Percentiles rank a stretch among this genome's conserved stretches.
Evolutionary conservation across 1,284 basidiomycete species (phyloP).

Genomic region (Sporisorium iseilematis-ciliati): DNA sequence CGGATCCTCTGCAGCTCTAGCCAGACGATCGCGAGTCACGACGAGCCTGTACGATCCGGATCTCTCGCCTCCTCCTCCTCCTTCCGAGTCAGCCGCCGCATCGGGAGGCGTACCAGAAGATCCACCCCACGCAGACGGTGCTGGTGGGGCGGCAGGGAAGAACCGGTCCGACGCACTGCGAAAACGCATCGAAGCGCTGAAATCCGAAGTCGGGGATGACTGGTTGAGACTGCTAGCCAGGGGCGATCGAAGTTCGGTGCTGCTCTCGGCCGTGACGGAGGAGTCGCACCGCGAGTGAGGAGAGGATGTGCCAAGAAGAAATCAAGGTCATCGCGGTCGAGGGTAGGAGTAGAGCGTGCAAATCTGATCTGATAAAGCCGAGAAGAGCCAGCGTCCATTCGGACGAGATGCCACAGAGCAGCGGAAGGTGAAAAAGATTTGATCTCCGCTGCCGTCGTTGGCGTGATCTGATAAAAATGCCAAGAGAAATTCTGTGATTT

Average conservation of each 20-base stretch:
- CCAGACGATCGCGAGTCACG: slow-evolving; percentile 28
- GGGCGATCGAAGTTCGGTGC: slow-evolving; percentile 16
- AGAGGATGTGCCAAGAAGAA: not conserved
- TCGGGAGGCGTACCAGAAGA: slow-evolving; percentile 4
- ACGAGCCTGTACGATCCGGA: slow-evolving; percentile 48
- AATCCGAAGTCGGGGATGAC: slow-evolving; percentile 65
- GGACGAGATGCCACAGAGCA: not conserved
- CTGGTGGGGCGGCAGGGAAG: no score
- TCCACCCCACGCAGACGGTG: not conserved
- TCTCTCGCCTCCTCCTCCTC: not conserved
- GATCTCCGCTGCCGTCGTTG: not conserved
- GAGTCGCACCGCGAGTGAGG: not conserved
- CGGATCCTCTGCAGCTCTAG: slow-evolving; percentile 26
- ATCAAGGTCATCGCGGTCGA: not conserved
- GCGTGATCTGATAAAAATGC: not conserved
- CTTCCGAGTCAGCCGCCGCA: not conserved
- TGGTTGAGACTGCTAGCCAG: slow-evolving; percentile 61
- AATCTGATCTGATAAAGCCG: slow-evolving; percentile 1
- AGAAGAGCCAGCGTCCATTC: not conserved
- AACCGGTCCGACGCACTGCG: slow-evolving; percentile 39
- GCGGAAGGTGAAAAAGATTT: slow-evolving; percentile 4
- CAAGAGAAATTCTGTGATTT: no score
- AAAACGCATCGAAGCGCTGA: slow-evolving; percentile 62
- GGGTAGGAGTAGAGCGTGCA: not conserved
- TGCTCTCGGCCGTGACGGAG: not conserved